phyloP scores from a whole-genome alignment of 495 filamentous ascomycete genomes.

The Penicillium canescens region DNA sequence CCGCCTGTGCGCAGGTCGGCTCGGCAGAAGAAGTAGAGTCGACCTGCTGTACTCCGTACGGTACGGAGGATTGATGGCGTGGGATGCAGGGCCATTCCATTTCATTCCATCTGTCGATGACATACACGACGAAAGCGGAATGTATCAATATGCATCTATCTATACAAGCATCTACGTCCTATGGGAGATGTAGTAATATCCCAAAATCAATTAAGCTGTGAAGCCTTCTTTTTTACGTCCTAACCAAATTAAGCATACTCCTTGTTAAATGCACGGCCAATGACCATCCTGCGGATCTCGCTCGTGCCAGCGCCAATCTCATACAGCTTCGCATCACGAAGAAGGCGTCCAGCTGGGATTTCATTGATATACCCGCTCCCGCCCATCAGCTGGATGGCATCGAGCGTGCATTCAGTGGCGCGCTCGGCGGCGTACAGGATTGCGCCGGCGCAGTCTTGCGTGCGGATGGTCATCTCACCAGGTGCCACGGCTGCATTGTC shows the following conservation, averaged over 20 bases:
- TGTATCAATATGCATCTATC: too few relatives aligned
- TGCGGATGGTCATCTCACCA: conserved; percentile 55
- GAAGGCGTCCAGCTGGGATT: conserved; percentile 80
- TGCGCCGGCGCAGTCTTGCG: conserved; percentile 91
- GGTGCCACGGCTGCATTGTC: conserved; percentile 62
- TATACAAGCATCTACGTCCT: too few relatives aligned
- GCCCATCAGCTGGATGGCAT: conserved; percentile 92
- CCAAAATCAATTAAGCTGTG: conserved; percentile 6
- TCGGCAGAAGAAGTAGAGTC: conserved; percentile 28
- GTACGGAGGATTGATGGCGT: not conserved
- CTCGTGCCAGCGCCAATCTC: conserved; percentile 97
- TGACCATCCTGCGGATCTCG: conserved; percentile 91
- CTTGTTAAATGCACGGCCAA: conserved; percentile 91
- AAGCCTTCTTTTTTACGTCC: not conserved
- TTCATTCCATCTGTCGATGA: not conserved
- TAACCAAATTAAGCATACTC: conserved; percentile 58
- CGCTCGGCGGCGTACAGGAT: conserved; percentile 94
- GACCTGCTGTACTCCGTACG: not conserved
- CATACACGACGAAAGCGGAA: conserved; percentile 5
- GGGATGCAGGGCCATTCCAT: not conserved
- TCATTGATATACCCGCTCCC: conserved; percentile 98
- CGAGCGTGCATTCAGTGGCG: conserved; percentile 84
- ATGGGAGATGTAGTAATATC: too few relatives aligned
- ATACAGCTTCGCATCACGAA: conserved; percentile 89
- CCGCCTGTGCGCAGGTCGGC: conserved; percentile 35